Evolutionary conservation across 2,329 filamentous ascomycete genomes (phyloP), one percentile per base, ranked within the genome.

Genomic region (Calonectria pseudoturangicola): DNA sequence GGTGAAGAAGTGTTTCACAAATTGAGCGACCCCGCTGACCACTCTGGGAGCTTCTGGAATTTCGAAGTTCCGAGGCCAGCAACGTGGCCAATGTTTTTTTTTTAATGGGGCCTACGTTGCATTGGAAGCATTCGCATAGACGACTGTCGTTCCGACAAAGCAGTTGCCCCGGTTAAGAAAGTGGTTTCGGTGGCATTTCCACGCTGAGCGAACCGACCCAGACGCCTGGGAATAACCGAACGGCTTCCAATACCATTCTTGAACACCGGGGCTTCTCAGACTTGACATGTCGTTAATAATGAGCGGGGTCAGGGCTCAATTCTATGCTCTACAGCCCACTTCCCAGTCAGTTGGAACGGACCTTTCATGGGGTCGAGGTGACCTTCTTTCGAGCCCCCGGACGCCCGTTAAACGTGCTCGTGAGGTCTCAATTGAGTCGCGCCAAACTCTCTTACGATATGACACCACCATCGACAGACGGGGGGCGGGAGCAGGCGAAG

Each of bases 21-120:
- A 47, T 56, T 33, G 58, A 70, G 70, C 70, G 65, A 56, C 43
- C 74, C 66, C 66, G 70, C 71, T 66, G 62, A 71, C 63, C 43
- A 39, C 70, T 73, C 41, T 68, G 75, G 73, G 76, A 73, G 72
- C 73, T 80, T 80, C 79, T 80, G 79, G 79, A 80, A 80, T 70
- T 54, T 74, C 50, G 56, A 76, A 64, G 64, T 68, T 74, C 70
- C 72, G 75, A 76, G 48, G 73, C 72, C 72, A 70, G 67, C 70
- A 69, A 65, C 69, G 66, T 68, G 68, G 76, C 56, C 62, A 66
- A 56, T 60, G 36, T n/a, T 63, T 45, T 60, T 64, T 68, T 66
- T 73, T 66, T 73, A 73, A 70, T 67, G 75, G 72, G 73, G 70
- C 74, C 50, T 41, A 48, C 10, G 68, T 70, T 39, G 45, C 71